phyloP scores from a whole-genome alignment of 1,284 basidiomycete genomes.

The Ustilago bromivora region DNA sequence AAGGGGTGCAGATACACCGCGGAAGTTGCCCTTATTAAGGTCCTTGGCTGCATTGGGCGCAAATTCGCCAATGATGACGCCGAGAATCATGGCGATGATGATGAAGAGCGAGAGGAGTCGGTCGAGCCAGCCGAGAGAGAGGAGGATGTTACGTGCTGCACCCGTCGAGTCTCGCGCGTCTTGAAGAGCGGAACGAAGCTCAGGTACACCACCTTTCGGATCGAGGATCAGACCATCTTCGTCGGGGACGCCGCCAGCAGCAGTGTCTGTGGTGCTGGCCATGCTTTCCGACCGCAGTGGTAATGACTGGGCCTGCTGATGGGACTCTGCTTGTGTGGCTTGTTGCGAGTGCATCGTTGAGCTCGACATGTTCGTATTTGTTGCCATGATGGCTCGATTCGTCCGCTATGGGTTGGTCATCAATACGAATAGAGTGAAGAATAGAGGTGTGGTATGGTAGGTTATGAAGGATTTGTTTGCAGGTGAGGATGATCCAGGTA shows the following conservation, averaged over 20 bases:
- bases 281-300: constrained; percentile 8
- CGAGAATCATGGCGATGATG: constrained; percentile 81
- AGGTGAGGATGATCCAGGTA: no score
- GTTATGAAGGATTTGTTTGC: no score
- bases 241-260: constrained; percentile 12
- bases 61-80: constrained; percentile 78
- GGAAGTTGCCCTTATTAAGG: constrained; percentile 64
- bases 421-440: no score
- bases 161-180: constrained; percentile 46
- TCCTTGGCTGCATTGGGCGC: constrained; percentile 51
- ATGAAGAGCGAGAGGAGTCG: constrained; percentile 80
- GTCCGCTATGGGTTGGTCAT: not conserved
- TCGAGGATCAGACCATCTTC: constrained; percentile 52
- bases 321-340: constrained; percentile 1
- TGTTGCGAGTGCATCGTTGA: constrained; percentile 16
- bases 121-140: constrained; percentile 74
- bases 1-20: constrained; percentile 68
- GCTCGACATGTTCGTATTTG: constrained; percentile 21
- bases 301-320: not conserved
- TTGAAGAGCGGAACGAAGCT: constrained; percentile 43
- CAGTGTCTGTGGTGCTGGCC: not conserved
- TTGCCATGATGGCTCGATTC: not conserved
- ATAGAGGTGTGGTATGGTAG: no score
- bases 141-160: constrained; percentile 47
- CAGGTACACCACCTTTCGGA: constrained; percentile 49